A percentile compares a stretch with the other conserved stretches of the same genome.
Evolutionary conservation across 2,329 filamentous ascomycete species (phyloP).

Genomic region (Thermothelomyces thermophilus): DNA sequence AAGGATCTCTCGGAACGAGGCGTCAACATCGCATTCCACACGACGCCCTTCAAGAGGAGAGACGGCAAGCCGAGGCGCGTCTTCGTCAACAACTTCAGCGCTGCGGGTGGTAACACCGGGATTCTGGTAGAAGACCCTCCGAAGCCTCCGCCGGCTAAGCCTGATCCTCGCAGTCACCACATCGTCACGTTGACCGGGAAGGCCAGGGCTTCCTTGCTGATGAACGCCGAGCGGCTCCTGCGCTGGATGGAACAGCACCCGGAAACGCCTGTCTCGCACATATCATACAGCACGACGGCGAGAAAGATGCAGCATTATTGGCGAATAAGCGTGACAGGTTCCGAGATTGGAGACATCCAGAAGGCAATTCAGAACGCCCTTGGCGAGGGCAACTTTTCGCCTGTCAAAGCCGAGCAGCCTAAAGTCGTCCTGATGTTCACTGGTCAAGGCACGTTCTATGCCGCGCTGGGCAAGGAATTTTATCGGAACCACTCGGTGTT

Average conservation of each 20-base stretch:
- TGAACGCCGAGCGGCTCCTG: conserved; percentile 51
- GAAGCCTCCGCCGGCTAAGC: conserved; percentile 24
- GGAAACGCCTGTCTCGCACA: conserved; percentile 46
- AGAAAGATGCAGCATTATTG: conserved; percentile 55
- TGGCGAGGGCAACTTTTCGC: conserved; percentile 38
- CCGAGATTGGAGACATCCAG: conserved; percentile 37
- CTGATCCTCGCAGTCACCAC: conserved; percentile 50
- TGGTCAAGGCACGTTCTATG: conserved; percentile 49
- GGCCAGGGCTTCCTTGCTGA: conserved; percentile 48
- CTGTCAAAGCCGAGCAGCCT: conserved; percentile 36
- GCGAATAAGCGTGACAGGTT: conserved; percentile 44
- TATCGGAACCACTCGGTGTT: conserved; percentile 43
- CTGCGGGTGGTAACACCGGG: conserved; percentile 65
- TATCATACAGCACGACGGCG: conserved; percentile 64
- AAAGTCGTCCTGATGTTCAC: conserved; percentile 50
- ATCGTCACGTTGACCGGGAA: conserved; percentile 54
- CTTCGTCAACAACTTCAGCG: conserved; percentile 64
- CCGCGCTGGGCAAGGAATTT: conserved; percentile 46
- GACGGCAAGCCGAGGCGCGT: conserved; percentile 42
- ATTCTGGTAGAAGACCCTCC: conserved; percentile 59
- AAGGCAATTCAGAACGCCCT: conserved; percentile 37
- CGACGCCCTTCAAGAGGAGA: conserved; percentile 43
- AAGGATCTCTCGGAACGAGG: conserved; percentile 50
- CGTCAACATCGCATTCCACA: conserved; percentile 51
- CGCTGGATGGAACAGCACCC: conserved; percentile 47